Base-by-base conservation (phyloP, 495 filamentous ascomycete genomes). In the Hamigera avellanea region DNA sequence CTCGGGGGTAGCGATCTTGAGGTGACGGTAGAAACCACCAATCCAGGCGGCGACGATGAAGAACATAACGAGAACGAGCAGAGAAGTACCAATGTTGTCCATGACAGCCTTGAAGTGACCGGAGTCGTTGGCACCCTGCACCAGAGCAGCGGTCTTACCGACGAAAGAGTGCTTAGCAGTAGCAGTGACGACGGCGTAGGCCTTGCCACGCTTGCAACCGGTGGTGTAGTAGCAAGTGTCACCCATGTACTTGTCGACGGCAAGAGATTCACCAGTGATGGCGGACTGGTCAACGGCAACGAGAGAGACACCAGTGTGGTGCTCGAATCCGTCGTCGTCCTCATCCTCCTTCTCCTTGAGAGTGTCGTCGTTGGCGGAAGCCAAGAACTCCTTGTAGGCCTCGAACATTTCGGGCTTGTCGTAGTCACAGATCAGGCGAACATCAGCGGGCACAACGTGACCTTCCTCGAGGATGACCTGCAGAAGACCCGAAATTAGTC, bases 71-170 rank as follows among this genome's bases (percentile, higher is more conserved):
- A 83, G 62, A 51, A 83, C 78, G 41, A 82, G 64, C 25, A 82
- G 66, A 37, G 72, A 57, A 42, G 85, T 93, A 62, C 79, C 78
- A 42, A 83, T 83, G 54, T 73, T 76, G 72, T 83, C 77, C 79
- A 83, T 83, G 69, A 83, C 81, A 45, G 78, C 78, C 64, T 83
- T 83, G 75, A 83, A 83, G 64, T 83, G 79, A 69, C 78, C 79
- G 37, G 69, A 61, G 55, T 82, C 79, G 53, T 80, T 62, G 46
- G 79, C 78, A 44, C 78, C 78, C 54, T 81, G 70, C 13, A 83
- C 79, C 34, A 82, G 68, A 50, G 69, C 67, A 44, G 79, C 79
- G 38, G 78, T 83, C 52, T 74, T 73, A 59, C 79, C 79, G 54
- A 82, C 78, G 66, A 83, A 83, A 35, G 78, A 82, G 60, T 67